Evolutionary conservation across 331 rosid species (phyloP).

Genomic region (Pyrus hybrid): DNA sequence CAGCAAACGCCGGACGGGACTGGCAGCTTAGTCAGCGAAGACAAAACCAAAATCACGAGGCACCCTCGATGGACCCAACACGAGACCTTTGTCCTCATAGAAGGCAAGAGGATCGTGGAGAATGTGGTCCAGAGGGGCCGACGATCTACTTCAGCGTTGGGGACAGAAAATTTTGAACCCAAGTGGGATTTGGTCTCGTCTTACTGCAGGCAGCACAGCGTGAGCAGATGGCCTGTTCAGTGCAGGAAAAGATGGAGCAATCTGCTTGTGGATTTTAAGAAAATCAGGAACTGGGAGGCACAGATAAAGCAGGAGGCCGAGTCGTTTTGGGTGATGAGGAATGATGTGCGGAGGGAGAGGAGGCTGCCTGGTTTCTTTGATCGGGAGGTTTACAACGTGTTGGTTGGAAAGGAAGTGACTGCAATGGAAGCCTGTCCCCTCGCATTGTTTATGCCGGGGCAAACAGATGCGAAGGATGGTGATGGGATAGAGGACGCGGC

Average conservation of each 20-base stretch:
- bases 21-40: slow-evolving; percentile 2
- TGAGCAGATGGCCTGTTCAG: slow-evolving; percentile 38
- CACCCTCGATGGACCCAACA: slow-evolving; percentile 40
- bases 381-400: slow-evolving; percentile 31
- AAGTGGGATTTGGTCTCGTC: slow-evolving; percentile 52
- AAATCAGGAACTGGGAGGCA: slow-evolving; percentile 44
- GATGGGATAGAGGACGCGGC: background rate
- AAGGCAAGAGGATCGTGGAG: slow-evolving; percentile 37
- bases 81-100: slow-evolving; percentile 37
- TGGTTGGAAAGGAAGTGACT: slow-evolving; percentile 20
- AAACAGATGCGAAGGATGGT: background rate
- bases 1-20: background rate
- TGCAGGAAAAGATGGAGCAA: slow-evolving; percentile 17
- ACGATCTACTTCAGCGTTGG: slow-evolving; percentile 4
- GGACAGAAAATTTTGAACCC: slow-evolving; percentile 13
- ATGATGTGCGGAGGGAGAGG: slow-evolving; percentile 35
- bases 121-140: slow-evolving; percentile 19
- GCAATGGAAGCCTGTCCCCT: slow-evolving; percentile 21
- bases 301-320: slow-evolving; percentile 15
- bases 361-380: slow-evolving; percentile 52
- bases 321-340: slow-evolving; percentile 54
- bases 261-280: slow-evolving; percentile 15
- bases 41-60: slow-evolving; percentile 27
- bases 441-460: slow-evolving; percentile 12
- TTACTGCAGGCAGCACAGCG: slow-evolving; percentile 24